Conservation (phyloP, 2,329 filamentous ascomycete species). For the Dryadomyces quercivorus region DNA sequence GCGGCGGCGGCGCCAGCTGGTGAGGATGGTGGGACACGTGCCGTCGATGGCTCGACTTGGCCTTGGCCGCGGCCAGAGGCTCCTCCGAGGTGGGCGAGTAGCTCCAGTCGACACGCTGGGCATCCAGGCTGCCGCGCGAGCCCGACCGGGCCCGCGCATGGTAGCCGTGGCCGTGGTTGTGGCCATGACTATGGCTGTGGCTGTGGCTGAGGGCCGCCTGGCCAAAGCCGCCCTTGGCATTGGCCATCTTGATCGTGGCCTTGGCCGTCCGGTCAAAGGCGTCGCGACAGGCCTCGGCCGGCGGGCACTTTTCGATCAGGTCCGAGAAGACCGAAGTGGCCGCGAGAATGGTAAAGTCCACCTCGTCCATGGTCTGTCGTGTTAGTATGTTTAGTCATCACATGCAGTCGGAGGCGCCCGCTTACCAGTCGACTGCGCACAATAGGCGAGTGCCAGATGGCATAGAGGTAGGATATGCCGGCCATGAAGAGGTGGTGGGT, state of each 20-base stretch:
- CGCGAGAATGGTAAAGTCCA: slow-evolving; percentile 91
- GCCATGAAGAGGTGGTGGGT: slow-evolving; percentile 98
- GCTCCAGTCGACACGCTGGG: slow-evolving; percentile 10
- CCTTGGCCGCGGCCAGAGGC: slow-evolving; percentile 7
- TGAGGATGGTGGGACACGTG: background rate
- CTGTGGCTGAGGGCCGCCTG: slow-evolving; percentile 13
- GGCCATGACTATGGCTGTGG: background rate
- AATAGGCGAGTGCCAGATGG: slow-evolving; percentile 89
- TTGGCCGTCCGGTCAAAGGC: slow-evolving; percentile 93
- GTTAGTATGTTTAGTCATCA: slow-evolving; percentile 15
- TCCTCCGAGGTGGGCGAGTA: slow-evolving; percentile 2
- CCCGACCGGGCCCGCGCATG: slow-evolving; percentile 15
- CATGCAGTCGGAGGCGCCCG: slow-evolving; percentile 23
- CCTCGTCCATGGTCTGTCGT: slow-evolving; percentile 69
- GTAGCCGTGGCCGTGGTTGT: background rate
- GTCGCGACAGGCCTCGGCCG: slow-evolving; percentile 86
- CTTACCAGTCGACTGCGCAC: slow-evolving; percentile 77
- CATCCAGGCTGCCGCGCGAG: slow-evolving; percentile 16
- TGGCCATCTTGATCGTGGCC: slow-evolving; percentile 89
- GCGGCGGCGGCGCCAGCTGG: slow-evolving; percentile 5
- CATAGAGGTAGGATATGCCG: slow-evolving; percentile 89
- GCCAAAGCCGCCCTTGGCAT: slow-evolving; percentile 75
- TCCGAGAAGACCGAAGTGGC: slow-evolving; percentile 88
- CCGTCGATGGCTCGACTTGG: background rate
- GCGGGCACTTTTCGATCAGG: slow-evolving; percentile 86